Evolutionary conservation across 1,284 basidiomycete genomes (phyloP), one percentile per base, ranked within the genome.

Genomic region (Cryptococcus maquisensis): DNA sequence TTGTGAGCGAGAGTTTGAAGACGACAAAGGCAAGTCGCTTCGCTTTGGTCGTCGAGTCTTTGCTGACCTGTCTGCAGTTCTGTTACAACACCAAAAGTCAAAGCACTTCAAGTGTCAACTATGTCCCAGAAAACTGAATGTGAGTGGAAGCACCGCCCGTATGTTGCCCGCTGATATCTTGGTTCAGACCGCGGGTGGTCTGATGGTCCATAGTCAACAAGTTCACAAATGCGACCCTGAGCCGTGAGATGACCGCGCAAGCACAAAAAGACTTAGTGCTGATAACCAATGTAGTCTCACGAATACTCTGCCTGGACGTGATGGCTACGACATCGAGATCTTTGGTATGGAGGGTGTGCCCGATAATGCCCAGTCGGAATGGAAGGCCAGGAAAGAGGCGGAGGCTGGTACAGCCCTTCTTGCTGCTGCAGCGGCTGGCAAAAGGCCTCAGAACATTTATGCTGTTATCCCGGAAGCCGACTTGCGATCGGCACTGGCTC

Each of bases 301-400:
- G 55, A 98, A 98, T 74, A 94, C 95, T 0, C 79, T 98, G 0
- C 93, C 94, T 3, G 95, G 93, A 9, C 85, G 96, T 40, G 95
- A 97, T 77, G 92, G 94, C 2, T 98, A 98, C 69, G 95, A 98
- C 73, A 88, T 98, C 49, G 96, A 99, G 76, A 98, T 99, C 55
- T 98, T 98, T 69, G 95, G 96, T 24, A 98, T 99, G 96, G 94
- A 95, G 72, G 95, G 95, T 56, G 92, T 98, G 53, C 94, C 94
- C 5, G 88, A 87, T 6, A 88, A 90, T 38, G 95, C 97, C 73
- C 83, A 96, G 28, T 90, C 86, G 26, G 93, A 95, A 74, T 98
- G 95, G 83, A 93, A 91, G 72, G 86, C 90, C 55, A 85, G 87
- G 67, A 96, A 91, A 73, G 92, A 93, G 73, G 87, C 91, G 58